These are phyloP conservation scores for Fraxinus anomala DNA, from an alignment of 257 asterid genomes.

Conservation along the genomic window DNA sequence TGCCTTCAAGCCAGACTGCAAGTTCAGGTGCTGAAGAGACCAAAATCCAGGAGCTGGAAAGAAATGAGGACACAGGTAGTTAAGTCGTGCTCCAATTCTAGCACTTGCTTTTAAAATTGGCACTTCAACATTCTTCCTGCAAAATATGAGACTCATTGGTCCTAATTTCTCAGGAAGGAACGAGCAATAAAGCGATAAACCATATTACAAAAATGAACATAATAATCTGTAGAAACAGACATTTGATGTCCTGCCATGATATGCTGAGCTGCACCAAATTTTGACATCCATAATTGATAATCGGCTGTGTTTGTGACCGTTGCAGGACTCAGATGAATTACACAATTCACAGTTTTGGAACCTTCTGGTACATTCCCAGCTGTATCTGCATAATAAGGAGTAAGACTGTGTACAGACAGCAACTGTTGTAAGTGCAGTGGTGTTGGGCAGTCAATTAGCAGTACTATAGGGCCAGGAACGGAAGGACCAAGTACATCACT, in stretches of 20 bases:
- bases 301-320: conserved; percentile 49
- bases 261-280: conserved; percentile 83
- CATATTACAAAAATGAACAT: not conserved
- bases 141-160: conserved; percentile 30
- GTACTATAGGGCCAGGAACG: conserved; percentile 80
- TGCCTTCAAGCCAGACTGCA: conserved; percentile 31
- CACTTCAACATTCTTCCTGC: conserved; percentile 80
- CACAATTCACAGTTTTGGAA: conserved; percentile 75
- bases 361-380: conserved; percentile 39
- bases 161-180: conserved; percentile 8
- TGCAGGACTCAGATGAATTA: conserved; percentile 79
- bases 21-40: conserved; percentile 47
- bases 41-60: conserved; percentile 95
- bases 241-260: conserved; percentile 95
- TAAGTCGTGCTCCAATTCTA: conserved; percentile 76
- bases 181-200: conserved; percentile 20
- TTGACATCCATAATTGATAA: conserved; percentile 82
- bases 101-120: conserved; percentile 91
- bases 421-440: conserved; percentile 58
- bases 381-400: conserved; percentile 55
- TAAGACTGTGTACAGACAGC: conserved; percentile 47
- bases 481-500: conserved; percentile 89
- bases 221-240: conserved; percentile 45
- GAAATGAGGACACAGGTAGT: conserved; percentile 83
- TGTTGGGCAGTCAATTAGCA: conserved; percentile 92